phyloP scores from a whole-genome alignment of 305 asterid genomes.

The Solanum hybrid region DNA sequence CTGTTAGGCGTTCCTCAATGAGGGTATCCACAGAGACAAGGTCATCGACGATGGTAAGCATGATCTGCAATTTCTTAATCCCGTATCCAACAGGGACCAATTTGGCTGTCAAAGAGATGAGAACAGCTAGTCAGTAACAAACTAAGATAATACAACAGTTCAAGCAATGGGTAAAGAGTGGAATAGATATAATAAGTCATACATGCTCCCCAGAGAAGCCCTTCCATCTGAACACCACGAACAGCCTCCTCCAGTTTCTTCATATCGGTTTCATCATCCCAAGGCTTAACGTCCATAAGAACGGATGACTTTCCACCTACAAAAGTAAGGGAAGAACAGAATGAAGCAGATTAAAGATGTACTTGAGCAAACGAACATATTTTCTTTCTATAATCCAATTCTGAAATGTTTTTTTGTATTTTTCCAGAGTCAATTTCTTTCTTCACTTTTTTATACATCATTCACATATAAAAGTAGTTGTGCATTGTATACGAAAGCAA shows the following conservation, averaged over 20 bases:
- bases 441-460: not conserved
- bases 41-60: constrained; percentile 83
- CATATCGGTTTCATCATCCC: constrained; percentile 99
- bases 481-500: not conserved
- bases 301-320: constrained; percentile 94
- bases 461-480: not conserved
- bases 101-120: constrained; percentile 53
- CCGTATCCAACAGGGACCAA: constrained; percentile 83
- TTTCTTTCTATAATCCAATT: not conserved
- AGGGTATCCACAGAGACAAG: constrained; percentile 76
- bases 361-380: not conserved
- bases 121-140: not conserved
- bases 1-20: constrained; percentile 81
- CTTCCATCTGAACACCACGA: constrained; percentile 51
- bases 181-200: constrained; percentile 7
- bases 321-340: not conserved
- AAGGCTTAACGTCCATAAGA: constrained; percentile 87
- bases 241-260: constrained; percentile 77
- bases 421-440: not conserved
- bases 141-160: not conserved
- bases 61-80: constrained; percentile 83
- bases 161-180: not conserved
- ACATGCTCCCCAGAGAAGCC: constrained; percentile 97
- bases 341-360: not conserved
- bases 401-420: not conserved